Conservation (phyloP, 495 filamentous ascomycete genomes). For the Trichoderma parareesei region DNA sequence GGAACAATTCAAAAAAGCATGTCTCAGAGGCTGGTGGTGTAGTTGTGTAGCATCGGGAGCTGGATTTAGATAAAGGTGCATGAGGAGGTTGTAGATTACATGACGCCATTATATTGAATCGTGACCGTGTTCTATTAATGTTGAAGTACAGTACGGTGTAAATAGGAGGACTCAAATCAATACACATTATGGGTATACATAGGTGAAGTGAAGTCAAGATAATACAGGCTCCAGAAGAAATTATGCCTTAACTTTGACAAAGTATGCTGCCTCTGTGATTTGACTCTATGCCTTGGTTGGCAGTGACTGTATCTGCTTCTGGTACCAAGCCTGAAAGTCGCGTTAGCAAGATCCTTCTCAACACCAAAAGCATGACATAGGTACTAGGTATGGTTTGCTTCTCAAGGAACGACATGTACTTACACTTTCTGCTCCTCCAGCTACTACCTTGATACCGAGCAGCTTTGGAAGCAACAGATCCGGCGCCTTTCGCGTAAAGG, state of each 20-base stretch:
- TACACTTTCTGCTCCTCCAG: conserved; percentile 37
- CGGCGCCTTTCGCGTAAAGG: conserved; percentile 31
- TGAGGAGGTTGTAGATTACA: background rate
- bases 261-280: too few species aligned
- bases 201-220: background rate
- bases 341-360: background rate
- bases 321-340: background rate
- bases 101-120: background rate
- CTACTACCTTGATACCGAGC: conserved; percentile 32
- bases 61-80: background rate
- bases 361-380: too few species aligned
- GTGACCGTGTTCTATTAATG: background rate
- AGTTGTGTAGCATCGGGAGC: background rate
- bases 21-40: background rate
- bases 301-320: background rate
- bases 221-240: too few species aligned
- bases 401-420: conserved; percentile 16
- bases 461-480: conserved; percentile 25
- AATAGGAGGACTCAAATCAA: background rate
- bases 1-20: background rate
- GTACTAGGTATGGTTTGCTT: background rate
- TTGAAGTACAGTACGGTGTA: background rate
- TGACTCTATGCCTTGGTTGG: too few species aligned
- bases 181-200: too few species aligned
- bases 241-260: too few species aligned